Evolutionary conservation across 805 yeast species (phyloP).

Genomic region (Metschnikowia orientalis): DNA sequence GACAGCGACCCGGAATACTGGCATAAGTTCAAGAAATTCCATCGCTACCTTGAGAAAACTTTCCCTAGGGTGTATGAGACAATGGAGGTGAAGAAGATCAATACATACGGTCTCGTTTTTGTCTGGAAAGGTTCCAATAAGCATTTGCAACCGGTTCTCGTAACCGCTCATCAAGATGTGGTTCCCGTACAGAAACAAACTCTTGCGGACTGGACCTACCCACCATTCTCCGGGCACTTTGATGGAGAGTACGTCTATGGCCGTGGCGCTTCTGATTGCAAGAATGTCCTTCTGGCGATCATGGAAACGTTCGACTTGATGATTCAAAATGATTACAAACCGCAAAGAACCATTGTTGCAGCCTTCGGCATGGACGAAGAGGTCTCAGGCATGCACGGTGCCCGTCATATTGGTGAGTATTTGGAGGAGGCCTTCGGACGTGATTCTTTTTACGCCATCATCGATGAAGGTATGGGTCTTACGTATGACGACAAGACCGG

Average conservation of each 20-base stretch:
- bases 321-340: slow-evolving; percentile 9
- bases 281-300: slow-evolving; percentile 17
- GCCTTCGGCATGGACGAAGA: slow-evolving; percentile 22
- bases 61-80: slow-evolving; percentile 33
- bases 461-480: slow-evolving; percentile 28
- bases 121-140: slow-evolving; percentile 34
- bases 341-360: slow-evolving; percentile 14
- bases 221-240: slow-evolving; percentile 34
- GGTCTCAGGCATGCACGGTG: slow-evolving; percentile 17
- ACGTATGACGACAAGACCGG: slow-evolving; percentile 36
- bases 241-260: slow-evolving; percentile 25
- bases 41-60: slow-evolving; percentile 26
- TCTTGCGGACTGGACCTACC: slow-evolving; percentile 34
- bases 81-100: slow-evolving; percentile 31
- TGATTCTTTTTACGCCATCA: slow-evolving; percentile 16
- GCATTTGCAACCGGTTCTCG: slow-evolving; percentile 31
- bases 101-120: slow-evolving; percentile 34
- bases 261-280: slow-evolving; percentile 20
- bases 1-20: slow-evolving; percentile 17
- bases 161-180: slow-evolving; percentile 41
- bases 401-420: slow-evolving; percentile 12
- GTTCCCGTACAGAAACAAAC: slow-evolving; percentile 40
- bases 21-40: slow-evolving; percentile 23
- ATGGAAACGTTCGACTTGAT: slow-evolving; percentile 18
- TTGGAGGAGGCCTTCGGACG: slow-evolving; percentile 16